Conservation (phyloP, 148 eudicot genomes). For the Cornus suecica region DNA sequence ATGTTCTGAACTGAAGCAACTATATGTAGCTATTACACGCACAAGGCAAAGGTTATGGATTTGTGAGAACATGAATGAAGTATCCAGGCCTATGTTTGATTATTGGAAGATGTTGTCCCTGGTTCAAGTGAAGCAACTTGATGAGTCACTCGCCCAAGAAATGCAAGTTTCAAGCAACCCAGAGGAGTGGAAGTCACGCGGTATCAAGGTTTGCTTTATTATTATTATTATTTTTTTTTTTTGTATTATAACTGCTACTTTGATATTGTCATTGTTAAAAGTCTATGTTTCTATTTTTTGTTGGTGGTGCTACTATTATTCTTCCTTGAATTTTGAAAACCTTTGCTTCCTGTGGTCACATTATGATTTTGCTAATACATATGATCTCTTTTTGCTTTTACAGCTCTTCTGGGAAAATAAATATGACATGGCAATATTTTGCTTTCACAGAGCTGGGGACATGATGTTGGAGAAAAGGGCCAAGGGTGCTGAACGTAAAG, state of each 20-base stretch:
- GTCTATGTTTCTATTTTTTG: no score
- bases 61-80: slow-evolving; percentile 47
- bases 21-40: slow-evolving; percentile 65
- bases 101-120: slow-evolving; percentile 51
- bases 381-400: background rate
- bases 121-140: slow-evolving; percentile 45
- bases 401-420: slow-evolving; percentile 50
- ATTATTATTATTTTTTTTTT: no score
- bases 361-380: no score
- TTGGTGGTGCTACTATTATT: no score
- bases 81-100: slow-evolving; percentile 59
- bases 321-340: no score
- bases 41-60: slow-evolving; percentile 68
- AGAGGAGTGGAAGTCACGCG: slow-evolving; percentile 55
- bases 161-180: slow-evolving; percentile 60
- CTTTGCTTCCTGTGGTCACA: no score
- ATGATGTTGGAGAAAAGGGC: slow-evolving; percentile 43
- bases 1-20: slow-evolving; percentile 58
- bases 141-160: slow-evolving; percentile 52
- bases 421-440: slow-evolving; percentile 61
- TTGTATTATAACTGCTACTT: no score
- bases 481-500: slow-evolving; percentile 45
- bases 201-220: slow-evolving; percentile 53
- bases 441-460: slow-evolving; percentile 67
- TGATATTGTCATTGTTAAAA: no score